Base-by-base conservation (phyloP, 768 basidiomycete species). In the Tricholoma furcatifolium region DNA sequence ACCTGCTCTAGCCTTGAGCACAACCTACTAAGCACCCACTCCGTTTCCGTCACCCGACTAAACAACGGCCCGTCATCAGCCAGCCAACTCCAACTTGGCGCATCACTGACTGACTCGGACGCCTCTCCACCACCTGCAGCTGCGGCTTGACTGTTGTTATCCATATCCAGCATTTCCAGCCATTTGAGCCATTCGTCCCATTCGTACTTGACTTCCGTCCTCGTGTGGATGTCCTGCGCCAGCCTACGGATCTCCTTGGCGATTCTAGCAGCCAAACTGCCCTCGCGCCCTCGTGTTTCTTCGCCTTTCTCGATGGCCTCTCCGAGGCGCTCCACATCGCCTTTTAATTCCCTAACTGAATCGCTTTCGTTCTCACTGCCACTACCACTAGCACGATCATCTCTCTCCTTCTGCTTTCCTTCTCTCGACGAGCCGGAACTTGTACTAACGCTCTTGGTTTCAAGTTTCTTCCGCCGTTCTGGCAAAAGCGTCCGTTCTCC, bases 31-130 rank as follows among this genome's bases (percentile, higher is more conserved):
- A 76, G 51, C 4, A 76, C 46, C 75, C 75, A 74, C 50, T 72
- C 63, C 17, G 69, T 67, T 55, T 74, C 75, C 9, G 65, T 66
- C 4, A 63, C 57, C 6, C 54, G 46, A 40, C 70, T 73, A 47
- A 75, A 69, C 27, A 76, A 59, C 18, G 75, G 74, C 7, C 75
- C 73, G 0, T 72, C 64, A 48, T 74, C 73, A 0, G 65, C 65
- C 27, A 74, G 55, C 75, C 73, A 75, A 2, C 68, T 68, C 70
- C 69, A 72, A 5, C 56, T n/a, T 15, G 34, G 8, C 8, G 8
- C 67, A 60, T 63, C 11, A 18, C 31, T 17, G n/a, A n/a, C n/a
- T n/a, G n/a, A n/a, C 12, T 17, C 30, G 1, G 53, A 17, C 7
- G 11, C 42, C n/a, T 55, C 55, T 39, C 27, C 27, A 24, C 27